Conservation (phyloP, 768 basidiomycete genomes). For the Sutorius australiensis region DNA sequence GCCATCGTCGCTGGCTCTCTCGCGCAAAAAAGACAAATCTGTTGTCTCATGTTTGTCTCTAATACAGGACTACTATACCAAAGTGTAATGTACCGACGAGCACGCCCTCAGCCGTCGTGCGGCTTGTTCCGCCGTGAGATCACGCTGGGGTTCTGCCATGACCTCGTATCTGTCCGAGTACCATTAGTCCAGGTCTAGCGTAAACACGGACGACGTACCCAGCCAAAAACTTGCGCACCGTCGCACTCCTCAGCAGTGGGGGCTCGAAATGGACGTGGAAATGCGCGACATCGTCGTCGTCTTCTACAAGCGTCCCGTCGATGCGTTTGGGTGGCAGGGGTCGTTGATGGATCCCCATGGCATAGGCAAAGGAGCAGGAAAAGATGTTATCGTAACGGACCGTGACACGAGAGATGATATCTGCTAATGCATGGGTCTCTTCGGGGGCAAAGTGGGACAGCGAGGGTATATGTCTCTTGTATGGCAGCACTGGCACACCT, state of each 20-base stretch:
- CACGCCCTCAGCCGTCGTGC: slow-evolving; percentile 58
- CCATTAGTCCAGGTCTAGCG: background rate
- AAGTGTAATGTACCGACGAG: slow-evolving; percentile 56
- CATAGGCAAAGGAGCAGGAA: slow-evolving; percentile 86
- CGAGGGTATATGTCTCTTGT: slow-evolving; percentile 74
- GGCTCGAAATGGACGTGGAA: slow-evolving; percentile 86
- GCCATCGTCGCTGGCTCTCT: background rate
- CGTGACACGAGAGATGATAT: slow-evolving; percentile 60
- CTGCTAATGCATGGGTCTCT: slow-evolving; percentile 64
- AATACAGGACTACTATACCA: background rate
- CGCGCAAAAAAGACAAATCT: background rate
- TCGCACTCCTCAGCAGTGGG: slow-evolving; percentile 77
- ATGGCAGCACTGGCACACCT: slow-evolving; percentile 57
- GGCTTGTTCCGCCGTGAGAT: slow-evolving; percentile 86
- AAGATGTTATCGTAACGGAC: slow-evolving; percentile 78
- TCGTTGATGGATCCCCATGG: slow-evolving; percentile 91
- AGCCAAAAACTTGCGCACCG: slow-evolving; percentile 84
- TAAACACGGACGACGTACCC: slow-evolving; percentile 49
- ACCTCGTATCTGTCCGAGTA: slow-evolving; percentile 65
- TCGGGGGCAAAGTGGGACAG: slow-evolving; percentile 53
- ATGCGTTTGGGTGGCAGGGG: slow-evolving; percentile 47
- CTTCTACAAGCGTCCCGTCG: slow-evolving; percentile 27
- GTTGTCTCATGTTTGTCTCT: slow-evolving; percentile 18
- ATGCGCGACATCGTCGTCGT: slow-evolving; percentile 62
- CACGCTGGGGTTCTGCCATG: slow-evolving; percentile 87